Evolutionary conservation across 345 rosid species (phyloP), one percentile per base, ranked within the genome.

Genomic region (Hypericum perforatum): DNA sequence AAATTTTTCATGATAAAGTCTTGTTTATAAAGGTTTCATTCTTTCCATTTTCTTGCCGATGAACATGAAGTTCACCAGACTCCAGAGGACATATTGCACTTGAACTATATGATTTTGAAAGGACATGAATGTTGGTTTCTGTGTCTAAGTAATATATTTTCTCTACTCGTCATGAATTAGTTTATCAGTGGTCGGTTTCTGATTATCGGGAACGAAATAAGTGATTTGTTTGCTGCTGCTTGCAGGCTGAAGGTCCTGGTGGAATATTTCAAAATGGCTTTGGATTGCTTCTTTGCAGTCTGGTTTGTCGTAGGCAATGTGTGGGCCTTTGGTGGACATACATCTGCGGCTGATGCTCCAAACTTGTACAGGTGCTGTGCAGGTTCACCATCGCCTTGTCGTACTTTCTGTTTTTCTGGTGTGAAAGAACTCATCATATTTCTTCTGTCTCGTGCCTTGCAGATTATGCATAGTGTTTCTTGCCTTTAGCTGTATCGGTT

Each of bases 291-390:
- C 73, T 92, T 92, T 70, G 98, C 97, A 8, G 83, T 88, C 60
- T 92, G 97, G 98, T 92, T 92, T 72, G 96, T 92, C 67, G 95
- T 92, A 58, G 98, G 98, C 68, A 92, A 92, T 53, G 96, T 92
- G 11, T 92, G 97, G 98, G 82, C 85, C 60, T 92, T 92, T 63
- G 98, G 98, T 47, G 95, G 98, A 29, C 98, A 82, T 66, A 68
- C 97, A 57, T 88, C 98, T 63, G 78, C 85, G 37, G 16, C 41
- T 4, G 96, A 82, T 60, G 96, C 98, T 62, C 98, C 98, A 57
- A 88, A 88, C 70, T 70, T 92, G 89, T 92, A 92, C 79, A 85
- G 97, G 97, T 88, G 60, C 16, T 11, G 50, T 7, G 6, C 11
- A 6, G 13, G 42, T 37, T 37, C 11, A 12, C 14, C 22, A n/a